phyloP scores from a whole-genome alignment of 2,329 filamentous ascomycete species.

The Colletotrichum chrysophilum region DNA sequence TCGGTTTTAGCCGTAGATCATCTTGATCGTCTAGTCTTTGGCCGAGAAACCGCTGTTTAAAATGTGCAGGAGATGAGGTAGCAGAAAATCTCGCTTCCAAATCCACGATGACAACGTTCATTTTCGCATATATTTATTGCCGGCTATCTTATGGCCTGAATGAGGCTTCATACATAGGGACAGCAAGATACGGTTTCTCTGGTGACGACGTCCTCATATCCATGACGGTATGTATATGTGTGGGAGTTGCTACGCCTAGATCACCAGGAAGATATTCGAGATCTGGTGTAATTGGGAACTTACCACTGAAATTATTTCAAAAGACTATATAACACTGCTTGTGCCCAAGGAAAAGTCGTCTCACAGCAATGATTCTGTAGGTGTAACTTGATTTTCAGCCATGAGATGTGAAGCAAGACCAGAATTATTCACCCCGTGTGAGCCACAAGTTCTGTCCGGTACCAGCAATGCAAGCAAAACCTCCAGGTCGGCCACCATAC shows the following conservation, averaged over 20 bases:
- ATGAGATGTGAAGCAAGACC: neutral
- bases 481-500: fast-evolving
- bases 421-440: too few relatives aligned
- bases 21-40: neutral
- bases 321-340: too few relatives aligned
- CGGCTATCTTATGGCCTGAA: too few relatives aligned
- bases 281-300: too few relatives aligned
- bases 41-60: neutral
- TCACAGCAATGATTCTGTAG: neutral
- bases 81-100: neutral
- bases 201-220: neutral
- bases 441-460: neutral
- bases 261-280: neutral
- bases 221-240: neutral
- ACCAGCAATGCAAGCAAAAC: neutral
- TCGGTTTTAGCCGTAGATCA: too few relatives aligned
- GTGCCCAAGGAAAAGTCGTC: neutral
- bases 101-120: neutral
- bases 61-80: neutral
- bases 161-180: too few relatives aligned
- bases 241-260: fast-evolving
- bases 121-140: too few relatives aligned
- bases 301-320: too few relatives aligned
- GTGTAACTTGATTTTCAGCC: too few relatives aligned
- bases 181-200: too few relatives aligned